These are phyloP conservation scores for Sparassis latifolia DNA, from an alignment of 1,284 basidiomycete species.

Conservation along the genomic window DNA sequence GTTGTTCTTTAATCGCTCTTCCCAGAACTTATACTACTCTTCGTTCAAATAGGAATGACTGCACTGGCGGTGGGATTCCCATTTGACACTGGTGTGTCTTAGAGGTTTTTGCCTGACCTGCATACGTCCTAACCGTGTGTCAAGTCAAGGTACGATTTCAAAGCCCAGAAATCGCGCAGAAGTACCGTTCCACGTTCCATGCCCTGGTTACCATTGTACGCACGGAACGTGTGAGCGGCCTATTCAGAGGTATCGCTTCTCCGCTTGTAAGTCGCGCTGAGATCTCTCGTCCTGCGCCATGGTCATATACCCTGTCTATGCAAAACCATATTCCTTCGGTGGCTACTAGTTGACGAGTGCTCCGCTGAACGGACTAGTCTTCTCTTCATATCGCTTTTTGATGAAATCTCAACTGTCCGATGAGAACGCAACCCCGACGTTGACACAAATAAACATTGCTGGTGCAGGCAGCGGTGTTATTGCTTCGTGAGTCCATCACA, in stretches of 20 bases:
- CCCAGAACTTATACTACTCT: background rate
- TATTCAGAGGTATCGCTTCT: conserved; percentile 69
- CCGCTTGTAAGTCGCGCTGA: conserved; percentile 50
- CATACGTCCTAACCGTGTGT: background rate
- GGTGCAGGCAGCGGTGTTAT: conserved; percentile 74
- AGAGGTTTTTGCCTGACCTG: background rate
- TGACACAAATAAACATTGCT: conserved; percentile 68
- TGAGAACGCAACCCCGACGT: conserved; percentile 42
- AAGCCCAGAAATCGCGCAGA: conserved; percentile 45
- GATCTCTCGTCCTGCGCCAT: background rate
- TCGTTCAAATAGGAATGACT: conserved; percentile 47
- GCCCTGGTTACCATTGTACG: conserved; percentile 58
- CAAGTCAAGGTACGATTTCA: conserved; percentile 74
- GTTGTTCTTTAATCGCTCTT: background rate
- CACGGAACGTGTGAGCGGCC: conserved; percentile 58
- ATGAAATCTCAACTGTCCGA: conserved; percentile 51
- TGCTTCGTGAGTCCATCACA: conserved; percentile 49
- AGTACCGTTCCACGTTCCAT: conserved; percentile 54
- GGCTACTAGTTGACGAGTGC: conserved; percentile 53
- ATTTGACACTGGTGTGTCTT: conserved; percentile 59
- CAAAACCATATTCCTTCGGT: too few species aligned
- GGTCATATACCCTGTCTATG: too few species aligned
- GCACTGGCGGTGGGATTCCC: conserved; percentile 65
- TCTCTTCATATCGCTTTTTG: conserved; percentile 68
- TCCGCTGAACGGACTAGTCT: conserved; percentile 70